Evolutionary conservation across 352 stramenopile species (phyloP).

Genomic region (Pythium periplocum): DNA sequence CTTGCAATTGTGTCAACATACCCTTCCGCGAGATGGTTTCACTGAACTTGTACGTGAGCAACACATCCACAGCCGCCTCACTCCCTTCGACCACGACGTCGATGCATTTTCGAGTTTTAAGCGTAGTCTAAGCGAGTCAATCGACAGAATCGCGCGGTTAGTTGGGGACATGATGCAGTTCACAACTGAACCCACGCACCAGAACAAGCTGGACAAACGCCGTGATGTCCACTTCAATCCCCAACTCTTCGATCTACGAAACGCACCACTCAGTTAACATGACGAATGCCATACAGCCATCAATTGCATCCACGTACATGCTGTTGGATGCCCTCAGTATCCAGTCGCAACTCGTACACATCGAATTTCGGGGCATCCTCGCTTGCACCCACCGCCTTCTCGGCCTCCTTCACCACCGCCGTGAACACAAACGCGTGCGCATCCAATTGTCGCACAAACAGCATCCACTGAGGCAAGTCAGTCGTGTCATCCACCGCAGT

Average conservation of each 20-base stretch:
- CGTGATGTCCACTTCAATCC: conserved; percentile 32
- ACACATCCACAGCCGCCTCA: conserved; percentile 6
- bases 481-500: background rate
- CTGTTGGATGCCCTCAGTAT: conserved; percentile 20
- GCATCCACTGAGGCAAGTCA: conserved; percentile 23
- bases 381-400: background rate
- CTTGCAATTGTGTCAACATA: background rate
- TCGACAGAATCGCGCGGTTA: no score
- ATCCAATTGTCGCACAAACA: conserved; percentile 30
- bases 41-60: conserved; percentile 64
- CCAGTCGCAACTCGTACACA: conserved; percentile 33
- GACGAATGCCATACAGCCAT: background rate
- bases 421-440: conserved; percentile 26
- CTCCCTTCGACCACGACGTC: conserved; percentile 25
- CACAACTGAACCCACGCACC: conserved; percentile 11
- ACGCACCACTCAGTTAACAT: background rate
- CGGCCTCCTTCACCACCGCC: conserved; percentile 11
- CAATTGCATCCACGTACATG: conserved; percentile 19
- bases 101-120: conserved; percentile 32
- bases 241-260: conserved; percentile 51
- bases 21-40: conserved; percentile 42
- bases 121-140: conserved; percentile 24
- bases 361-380: conserved; percentile 1
- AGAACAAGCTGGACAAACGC: conserved; percentile 33
- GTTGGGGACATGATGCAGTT: no score